Evolutionary conservation across 2,329 filamentous ascomycete species (phyloP), one percentile per base, ranked within the genome.

Genomic region (Stromatinia cepivora): DNA sequence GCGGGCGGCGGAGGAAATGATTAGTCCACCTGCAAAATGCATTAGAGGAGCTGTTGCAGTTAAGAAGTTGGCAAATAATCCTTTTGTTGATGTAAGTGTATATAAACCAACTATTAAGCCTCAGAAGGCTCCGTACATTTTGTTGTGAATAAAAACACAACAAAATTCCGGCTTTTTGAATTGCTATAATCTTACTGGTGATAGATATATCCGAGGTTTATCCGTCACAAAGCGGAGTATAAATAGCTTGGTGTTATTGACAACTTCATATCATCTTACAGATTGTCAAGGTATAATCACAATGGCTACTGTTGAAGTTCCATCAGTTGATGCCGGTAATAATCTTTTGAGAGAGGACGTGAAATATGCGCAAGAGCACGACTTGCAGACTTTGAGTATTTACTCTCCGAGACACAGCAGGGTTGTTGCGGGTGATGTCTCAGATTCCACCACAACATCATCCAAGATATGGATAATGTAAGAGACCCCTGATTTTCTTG

Each of bases 401-500:
- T 69, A 48, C 22, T 11, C 39, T 25, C 11, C 45, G n/a, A 42
- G 10, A 15, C 48, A 20, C 1, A 34, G 0, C 46, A 20, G 39
- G 25, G 34, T 39, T n/a, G 34, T 22, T 17, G 39, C 10, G 9
- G 39, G 0, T 8, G 39, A 20, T 36, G 20, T 31, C 52, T 28
- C 36, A 56, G 4, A 56, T 17, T 4, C 36, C 22, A n/a, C 5
- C 22, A 34, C 66, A 39, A 31, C 59, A 13, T 20, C 28, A 20
- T 39, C 50, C 9, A 69, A 54, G 48, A 28, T 69, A 48, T 64
- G 66, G 66, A 22, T 69, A 39, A 64, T 69, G 66, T 69, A 69
- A 64, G 50, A 7, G 28, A 56, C 31, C 36, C 22, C 34, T 7
- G 3, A 50, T 22, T 10, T 13, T 4, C 25, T 58, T 13, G 15